Percentiles rank a stretch among this genome's conserved stretches.
phyloP scores from a whole-genome alignment of 495 filamentous ascomycete genomes.

The Achaetomiella virescens region DNA sequence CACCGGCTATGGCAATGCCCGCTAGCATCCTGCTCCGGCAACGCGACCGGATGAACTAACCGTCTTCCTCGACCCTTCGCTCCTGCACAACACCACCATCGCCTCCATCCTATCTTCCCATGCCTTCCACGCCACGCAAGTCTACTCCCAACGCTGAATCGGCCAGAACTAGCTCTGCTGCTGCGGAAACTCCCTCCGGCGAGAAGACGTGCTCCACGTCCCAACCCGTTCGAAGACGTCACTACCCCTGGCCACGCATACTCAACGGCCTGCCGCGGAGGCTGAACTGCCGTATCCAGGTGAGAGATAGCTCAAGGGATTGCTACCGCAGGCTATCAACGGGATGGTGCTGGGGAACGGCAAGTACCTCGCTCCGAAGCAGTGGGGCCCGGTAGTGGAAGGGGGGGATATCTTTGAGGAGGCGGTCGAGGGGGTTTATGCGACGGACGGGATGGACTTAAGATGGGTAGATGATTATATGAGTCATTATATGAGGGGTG shows the following conservation, averaged over 20 bases:
- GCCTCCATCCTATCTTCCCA: not conserved
- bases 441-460: not conserved
- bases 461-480: constrained; percentile 5
- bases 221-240: constrained; percentile 2
- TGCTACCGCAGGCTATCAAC: constrained; percentile 4
- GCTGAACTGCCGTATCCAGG: not conserved
- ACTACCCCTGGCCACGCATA: not conserved
- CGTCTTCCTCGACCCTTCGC: not conserved
- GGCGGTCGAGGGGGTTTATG: constrained; percentile 1
- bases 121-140: not conserved
- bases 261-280: not conserved
- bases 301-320: not conserved
- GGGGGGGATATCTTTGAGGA: not conserved
- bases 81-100: not conserved
- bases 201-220: not conserved
- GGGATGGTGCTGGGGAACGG: not conserved
- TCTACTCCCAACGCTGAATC: not conserved
- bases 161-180: not conserved
- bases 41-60: not conserved
- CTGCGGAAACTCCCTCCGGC: not conserved
- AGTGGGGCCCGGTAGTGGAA: constrained; percentile 3
- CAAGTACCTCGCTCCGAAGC: not conserved
- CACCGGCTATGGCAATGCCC: constrained; percentile 1
- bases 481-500: constrained; percentile 1
- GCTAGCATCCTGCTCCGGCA: not conserved